phyloP scores from a whole-genome alignment of 1,139 yeast species.

The Geotrichum reessii region DNA sequence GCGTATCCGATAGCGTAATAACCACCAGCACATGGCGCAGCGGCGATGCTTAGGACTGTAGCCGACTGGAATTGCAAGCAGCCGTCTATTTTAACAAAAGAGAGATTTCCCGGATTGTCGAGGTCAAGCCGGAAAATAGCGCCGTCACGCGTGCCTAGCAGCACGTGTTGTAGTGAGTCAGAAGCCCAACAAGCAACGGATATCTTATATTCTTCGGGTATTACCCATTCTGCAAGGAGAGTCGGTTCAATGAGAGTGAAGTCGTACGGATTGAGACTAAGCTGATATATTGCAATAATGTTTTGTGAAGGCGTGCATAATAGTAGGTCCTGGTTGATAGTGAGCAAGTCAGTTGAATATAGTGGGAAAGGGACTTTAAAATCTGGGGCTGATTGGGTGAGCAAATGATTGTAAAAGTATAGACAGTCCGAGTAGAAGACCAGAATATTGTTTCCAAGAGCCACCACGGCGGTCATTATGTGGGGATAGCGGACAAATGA shows the following conservation, averaged over 20 bases:
- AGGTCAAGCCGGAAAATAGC: constrained; percentile 13
- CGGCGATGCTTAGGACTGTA: constrained; percentile 16
- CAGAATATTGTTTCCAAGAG: constrained; percentile 9
- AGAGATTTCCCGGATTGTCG: not conserved
- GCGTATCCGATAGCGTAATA: constrained; percentile 19
- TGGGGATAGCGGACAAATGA: not conserved
- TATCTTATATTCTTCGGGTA: constrained; percentile 10
- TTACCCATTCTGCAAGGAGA: constrained; percentile 4
- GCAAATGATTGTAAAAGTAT: constrained; percentile 7
- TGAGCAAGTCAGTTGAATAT: constrained; percentile 7
- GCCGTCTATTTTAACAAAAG: not conserved
- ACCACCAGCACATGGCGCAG: constrained; percentile 19
- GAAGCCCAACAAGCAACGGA: constrained; percentile 18
- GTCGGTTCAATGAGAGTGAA: constrained; percentile 1
- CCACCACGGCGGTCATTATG: constrained; percentile 9
- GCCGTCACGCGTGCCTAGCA: constrained; percentile 19
- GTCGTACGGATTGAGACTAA: not conserved
- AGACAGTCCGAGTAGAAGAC: constrained; percentile 11
- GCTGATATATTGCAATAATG: constrained; percentile 10
- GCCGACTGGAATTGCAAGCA: constrained; percentile 6
- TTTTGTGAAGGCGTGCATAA: constrained; percentile 11
- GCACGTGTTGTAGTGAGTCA: constrained; percentile 4
- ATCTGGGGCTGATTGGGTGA: constrained; percentile 1
- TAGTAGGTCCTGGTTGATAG: constrained; percentile 10
- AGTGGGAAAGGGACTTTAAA: constrained; percentile 12